Percentiles rank a stretch among this genome's conserved stretches.
phyloP scores from a whole-genome alignment of 306 rosid species.

The Ziziphus jujuba region DNA sequence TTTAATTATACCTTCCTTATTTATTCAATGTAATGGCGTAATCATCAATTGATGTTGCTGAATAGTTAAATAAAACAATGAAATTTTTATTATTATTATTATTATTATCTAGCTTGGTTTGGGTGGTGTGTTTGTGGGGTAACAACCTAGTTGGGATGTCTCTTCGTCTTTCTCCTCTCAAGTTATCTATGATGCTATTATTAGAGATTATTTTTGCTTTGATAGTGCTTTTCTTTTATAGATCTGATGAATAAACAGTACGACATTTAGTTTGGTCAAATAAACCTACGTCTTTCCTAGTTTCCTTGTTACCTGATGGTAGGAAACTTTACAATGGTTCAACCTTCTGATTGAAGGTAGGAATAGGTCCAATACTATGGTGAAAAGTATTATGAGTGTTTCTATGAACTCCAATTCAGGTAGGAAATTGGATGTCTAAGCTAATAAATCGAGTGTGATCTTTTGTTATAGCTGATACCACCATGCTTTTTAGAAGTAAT shows the following conservation, averaged over 20 bases:
- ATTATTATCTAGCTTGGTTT: background rate
- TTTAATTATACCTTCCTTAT: constrained; percentile 1
- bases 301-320: too few species aligned
- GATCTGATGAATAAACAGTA: background rate
- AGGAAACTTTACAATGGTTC: too few species aligned
- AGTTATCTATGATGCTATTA: too few species aligned
- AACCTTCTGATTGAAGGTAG: too few species aligned
- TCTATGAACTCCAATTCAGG: too few species aligned
- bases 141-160: too few species aligned
- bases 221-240: constrained; percentile 2
- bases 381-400: too few species aligned
- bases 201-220: background rate
- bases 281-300: background rate
- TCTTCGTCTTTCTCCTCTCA: too few species aligned
- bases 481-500: constrained; percentile 20
- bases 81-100: background rate
- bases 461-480: background rate
- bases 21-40: background rate
- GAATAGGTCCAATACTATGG: too few species aligned
- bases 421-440: too few species aligned
- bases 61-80: background rate
- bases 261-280: background rate
- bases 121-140: too few species aligned
- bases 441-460: too few species aligned
- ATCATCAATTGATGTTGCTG: background rate